Evolutionary conservation across 345 rosid genomes (phyloP).

Genomic region (Physaria fendleri): DNA sequence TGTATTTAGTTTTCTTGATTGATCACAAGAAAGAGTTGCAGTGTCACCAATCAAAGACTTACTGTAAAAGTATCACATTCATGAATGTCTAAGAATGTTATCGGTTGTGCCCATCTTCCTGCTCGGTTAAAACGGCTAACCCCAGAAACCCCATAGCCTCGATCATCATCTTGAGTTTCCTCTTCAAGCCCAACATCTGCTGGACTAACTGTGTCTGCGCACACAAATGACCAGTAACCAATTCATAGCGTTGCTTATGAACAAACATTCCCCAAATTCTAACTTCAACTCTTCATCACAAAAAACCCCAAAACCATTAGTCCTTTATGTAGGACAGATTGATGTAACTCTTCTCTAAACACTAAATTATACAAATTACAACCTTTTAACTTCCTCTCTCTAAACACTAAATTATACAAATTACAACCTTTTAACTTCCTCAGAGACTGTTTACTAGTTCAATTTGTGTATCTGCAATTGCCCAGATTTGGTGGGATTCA

Average conservation of each 20-base stretch:
- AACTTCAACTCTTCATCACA: conserved; percentile 2
- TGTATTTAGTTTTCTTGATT: not conserved
- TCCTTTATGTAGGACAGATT: not conserved
- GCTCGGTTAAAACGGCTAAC: conserved; percentile 41
- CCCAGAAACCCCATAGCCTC: conserved; percentile 74
- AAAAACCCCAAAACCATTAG: not conserved
- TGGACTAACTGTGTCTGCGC: conserved; percentile 68
- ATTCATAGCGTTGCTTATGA: conserved; percentile 1
- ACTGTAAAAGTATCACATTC: conserved; percentile 75
- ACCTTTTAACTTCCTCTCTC: not conserved
- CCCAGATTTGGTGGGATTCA: not conserved
- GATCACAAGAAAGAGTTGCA: not conserved
- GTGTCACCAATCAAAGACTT: conserved; percentile 10
- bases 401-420: too few relatives aligned
- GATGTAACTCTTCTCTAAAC: conserved; percentile 1
- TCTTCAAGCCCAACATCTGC: conserved; percentile 76
- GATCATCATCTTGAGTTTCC: conserved; percentile 67
- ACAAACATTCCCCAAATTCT: not conserved
- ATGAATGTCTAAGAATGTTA: conserved; percentile 66
- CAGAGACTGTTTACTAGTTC: not conserved
- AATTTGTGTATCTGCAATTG: not conserved
- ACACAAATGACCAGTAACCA: conserved; percentile 5
- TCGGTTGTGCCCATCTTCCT: conserved; percentile 86
- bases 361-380: too few relatives aligned
- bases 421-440: not conserved